Conservation (phyloP, 768 basidiomycete genomes). For the Chiua virens region DNA sequence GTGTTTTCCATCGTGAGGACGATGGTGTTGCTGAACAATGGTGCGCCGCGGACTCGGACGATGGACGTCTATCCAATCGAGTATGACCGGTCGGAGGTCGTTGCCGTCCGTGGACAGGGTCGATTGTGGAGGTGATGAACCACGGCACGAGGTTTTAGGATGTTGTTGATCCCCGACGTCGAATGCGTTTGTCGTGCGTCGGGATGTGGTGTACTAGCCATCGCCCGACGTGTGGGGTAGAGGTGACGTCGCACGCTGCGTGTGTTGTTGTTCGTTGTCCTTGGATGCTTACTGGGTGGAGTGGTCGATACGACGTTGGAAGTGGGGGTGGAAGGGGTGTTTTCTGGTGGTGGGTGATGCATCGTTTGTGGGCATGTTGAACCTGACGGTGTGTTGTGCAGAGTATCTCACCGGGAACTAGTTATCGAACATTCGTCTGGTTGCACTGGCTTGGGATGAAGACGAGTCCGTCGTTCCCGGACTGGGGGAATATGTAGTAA, state of each 20-base stretch:
- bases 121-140: slow-evolving; percentile 13
- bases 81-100: slow-evolving; percentile 22
- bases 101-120: slow-evolving; percentile 3
- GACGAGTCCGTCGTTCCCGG: slow-evolving; percentile 41
- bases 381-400: slow-evolving; percentile 21
- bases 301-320: too few species aligned
- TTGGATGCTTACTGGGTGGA: too few species aligned
- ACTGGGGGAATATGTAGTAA: slow-evolving; percentile 59
- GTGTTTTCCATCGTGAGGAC: slow-evolving; percentile 66
- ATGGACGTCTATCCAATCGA: slow-evolving; percentile 77
- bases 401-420: slow-evolving; percentile 68
- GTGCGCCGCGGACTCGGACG: too few species aligned
- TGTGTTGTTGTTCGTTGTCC: too few species aligned
- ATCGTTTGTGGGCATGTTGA: not conserved
- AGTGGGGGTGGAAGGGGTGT: too few species aligned
- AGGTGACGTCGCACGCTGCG: slow-evolving; percentile 45
- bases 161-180: slow-evolving; percentile 69
- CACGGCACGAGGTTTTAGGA: slow-evolving; percentile 43
- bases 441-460: slow-evolving; percentile 46
- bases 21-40: slow-evolving; percentile 61
- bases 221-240: slow-evolving; percentile 53
- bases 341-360: slow-evolving; percentile 44
- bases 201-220: slow-evolving; percentile 48
- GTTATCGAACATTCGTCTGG: slow-evolving; percentile 52
- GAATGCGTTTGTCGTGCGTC: slow-evolving; percentile 56